Percentiles rank a stretch among this genome's conserved stretches.
Evolutionary conservation across 192 early-diverging fungal species (phyloP).

Genomic region (Linnemannia exigua): DNA sequence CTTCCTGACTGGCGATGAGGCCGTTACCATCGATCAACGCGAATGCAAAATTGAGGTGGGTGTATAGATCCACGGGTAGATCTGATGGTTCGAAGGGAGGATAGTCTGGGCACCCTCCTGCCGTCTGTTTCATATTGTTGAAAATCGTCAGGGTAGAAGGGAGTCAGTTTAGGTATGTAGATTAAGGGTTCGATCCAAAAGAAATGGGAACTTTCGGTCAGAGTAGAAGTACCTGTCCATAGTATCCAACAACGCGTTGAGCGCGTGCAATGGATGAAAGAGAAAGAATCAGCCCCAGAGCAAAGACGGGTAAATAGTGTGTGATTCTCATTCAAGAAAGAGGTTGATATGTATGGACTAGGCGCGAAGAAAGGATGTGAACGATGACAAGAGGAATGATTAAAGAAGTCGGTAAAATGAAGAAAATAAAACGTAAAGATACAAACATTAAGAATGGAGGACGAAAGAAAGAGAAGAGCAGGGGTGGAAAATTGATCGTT

Average conservation of each 20-base stretch:
- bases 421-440: not conserved
- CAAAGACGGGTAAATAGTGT: not conserved
- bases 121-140: slow-evolving; percentile 12
- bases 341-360: not conserved
- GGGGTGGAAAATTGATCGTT: no score
- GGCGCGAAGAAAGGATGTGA: not conserved
- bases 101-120: slow-evolving; percentile 31
- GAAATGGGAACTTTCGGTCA: not conserved
- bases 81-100: slow-evolving; percentile 21
- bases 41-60: slow-evolving; percentile 43
- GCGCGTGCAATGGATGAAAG: slow-evolving; percentile 18
- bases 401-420: no score
- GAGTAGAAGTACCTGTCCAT: slow-evolving; percentile 50
- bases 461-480: no score
- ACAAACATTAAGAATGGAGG: no score
- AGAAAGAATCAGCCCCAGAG: slow-evolving; percentile 11
- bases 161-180: no score
- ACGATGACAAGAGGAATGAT: not conserved
- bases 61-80: slow-evolving; percentile 32
- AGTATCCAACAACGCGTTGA: slow-evolving; percentile 43
- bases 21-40: slow-evolving; percentile 30
- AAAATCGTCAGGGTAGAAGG: not conserved
- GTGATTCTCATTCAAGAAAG: slow-evolving; percentile 4
- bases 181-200: no score
- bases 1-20: slow-evolving; percentile 9